A percentile compares a stretch with the other conserved stretches of the same genome.
phyloP scores from a whole-genome alignment of 2,329 filamentous ascomycete genomes.

The Diaporthe amygdali region DNA sequence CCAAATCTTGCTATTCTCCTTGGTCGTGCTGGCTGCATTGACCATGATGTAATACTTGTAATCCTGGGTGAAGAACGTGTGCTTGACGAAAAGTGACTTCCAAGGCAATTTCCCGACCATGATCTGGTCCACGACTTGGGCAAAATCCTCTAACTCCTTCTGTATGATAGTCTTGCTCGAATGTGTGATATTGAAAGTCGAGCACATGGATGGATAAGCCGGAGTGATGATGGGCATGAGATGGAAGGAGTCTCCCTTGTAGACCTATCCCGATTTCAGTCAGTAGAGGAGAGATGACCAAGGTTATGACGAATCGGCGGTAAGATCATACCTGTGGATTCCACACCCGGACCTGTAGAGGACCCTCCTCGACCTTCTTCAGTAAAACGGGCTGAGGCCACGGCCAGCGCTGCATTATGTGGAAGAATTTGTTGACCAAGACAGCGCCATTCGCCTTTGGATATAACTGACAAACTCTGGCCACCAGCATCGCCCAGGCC shows the following conservation, averaged over 20 bases:
- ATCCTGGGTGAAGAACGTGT: conserved; percentile 89
- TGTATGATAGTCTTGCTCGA: conserved; percentile 88
- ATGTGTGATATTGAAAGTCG: conserved; percentile 89
- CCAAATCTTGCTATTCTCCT: conserved; percentile 86
- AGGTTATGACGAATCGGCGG: neutral
- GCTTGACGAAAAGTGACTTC: conserved; percentile 87
- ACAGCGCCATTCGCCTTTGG: conserved; percentile 89
- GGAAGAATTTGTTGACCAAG: conserved; percentile 92
- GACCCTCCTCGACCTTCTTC: conserved; percentile 84
- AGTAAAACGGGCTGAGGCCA: conserved; percentile 95
- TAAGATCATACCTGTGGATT: conserved; percentile 76
- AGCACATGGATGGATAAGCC: conserved; percentile 96
- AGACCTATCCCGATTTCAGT: conserved; percentile 57
- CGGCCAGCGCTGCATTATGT: conserved; percentile 86
- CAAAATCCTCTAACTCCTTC: conserved; percentile 79
- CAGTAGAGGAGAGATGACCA: neutral
- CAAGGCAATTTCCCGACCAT: conserved; percentile 77
- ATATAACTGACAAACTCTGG: conserved; percentile 93
- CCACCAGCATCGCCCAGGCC: conserved; percentile 97
- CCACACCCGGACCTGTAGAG: conserved; percentile 86
- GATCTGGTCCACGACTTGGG: conserved; percentile 79
- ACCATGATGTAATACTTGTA: conserved; percentile 97
- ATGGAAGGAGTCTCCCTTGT: conserved; percentile 81
- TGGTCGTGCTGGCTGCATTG: conserved; percentile 79
- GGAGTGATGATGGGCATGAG: conserved; percentile 99